These are phyloP conservation scores for Lepidium aucheri DNA, from an alignment of 345 rosid species.

Conservation along the genomic window DNA sequence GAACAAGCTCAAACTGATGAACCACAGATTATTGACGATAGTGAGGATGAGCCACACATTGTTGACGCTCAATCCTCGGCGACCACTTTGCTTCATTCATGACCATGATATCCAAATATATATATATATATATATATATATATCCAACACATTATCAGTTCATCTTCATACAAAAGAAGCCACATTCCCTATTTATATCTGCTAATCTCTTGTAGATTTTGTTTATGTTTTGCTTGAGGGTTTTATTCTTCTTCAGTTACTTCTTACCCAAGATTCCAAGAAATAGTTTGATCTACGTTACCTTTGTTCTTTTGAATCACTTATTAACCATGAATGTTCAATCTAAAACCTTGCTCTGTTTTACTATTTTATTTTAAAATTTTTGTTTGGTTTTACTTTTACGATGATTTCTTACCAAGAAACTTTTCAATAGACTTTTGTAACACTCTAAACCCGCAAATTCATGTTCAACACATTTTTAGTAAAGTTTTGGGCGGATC, in stretches of 20 bases:
- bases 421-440: not conserved
- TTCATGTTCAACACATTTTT: too few relatives aligned
- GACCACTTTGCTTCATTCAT: conserved; percentile 7
- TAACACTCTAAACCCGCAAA: too few relatives aligned
- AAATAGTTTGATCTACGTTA: not conserved
- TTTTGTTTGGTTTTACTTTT: not conserved
- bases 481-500: too few relatives aligned
- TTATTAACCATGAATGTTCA: not conserved
- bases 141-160: not conserved
- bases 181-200: not conserved
- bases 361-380: not conserved
- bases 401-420: not conserved
- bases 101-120: not conserved
- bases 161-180: not conserved
- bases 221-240: not conserved
- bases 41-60: conserved; percentile 5
- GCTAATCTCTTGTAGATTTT: not conserved
- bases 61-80: conserved; percentile 10
- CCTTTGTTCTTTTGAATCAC: not conserved
- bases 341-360: not conserved
- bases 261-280: not conserved
- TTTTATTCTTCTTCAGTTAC: not conserved
- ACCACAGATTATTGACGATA: conserved; percentile 1
- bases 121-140: too few relatives aligned
- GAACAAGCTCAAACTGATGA: not conserved